A percentile compares a stretch with the other conserved stretches of the same genome.
phyloP scores from a whole-genome alignment of 306 rosid species.

The Leucaena leucocephala region DNA sequence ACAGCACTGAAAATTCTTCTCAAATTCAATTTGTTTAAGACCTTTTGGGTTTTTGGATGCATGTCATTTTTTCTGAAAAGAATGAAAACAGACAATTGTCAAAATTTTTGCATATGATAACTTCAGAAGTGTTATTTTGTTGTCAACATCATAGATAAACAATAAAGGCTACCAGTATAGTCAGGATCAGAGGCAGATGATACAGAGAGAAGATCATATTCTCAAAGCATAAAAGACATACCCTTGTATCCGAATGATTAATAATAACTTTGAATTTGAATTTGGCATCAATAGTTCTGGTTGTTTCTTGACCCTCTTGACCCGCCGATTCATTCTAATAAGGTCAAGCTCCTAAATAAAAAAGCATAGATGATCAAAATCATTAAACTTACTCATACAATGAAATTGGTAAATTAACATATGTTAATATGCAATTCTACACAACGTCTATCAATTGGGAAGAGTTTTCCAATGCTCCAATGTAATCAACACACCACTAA shows the following conservation, averaged over 20 bases:
- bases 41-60: constrained; percentile 73
- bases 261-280: constrained; percentile 53
- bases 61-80: constrained; percentile 74
- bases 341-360: constrained; percentile 76
- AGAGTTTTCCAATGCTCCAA: neutral
- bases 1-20: constrained; percentile 69
- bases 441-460: neutral
- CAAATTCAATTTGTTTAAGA: constrained; percentile 58
- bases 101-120: constrained; percentile 5
- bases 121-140: neutral
- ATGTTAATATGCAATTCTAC: neutral
- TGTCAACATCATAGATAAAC: neutral
- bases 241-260: constrained; percentile 82
- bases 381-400: neutral
- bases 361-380: neutral
- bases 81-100: neutral
- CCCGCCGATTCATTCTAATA: constrained; percentile 68
- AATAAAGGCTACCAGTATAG: neutral
- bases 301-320: constrained; percentile 56
- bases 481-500: neutral
- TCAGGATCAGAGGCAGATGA: neutral
- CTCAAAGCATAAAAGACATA: constrained; percentile 13
- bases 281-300: constrained; percentile 30
- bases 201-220: neutral
- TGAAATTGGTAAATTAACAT: neutral